These are phyloP conservation scores for Triglochin maritima DNA, from an alignment of 106 monocot genomes.

Conservation along the genomic window DNA sequence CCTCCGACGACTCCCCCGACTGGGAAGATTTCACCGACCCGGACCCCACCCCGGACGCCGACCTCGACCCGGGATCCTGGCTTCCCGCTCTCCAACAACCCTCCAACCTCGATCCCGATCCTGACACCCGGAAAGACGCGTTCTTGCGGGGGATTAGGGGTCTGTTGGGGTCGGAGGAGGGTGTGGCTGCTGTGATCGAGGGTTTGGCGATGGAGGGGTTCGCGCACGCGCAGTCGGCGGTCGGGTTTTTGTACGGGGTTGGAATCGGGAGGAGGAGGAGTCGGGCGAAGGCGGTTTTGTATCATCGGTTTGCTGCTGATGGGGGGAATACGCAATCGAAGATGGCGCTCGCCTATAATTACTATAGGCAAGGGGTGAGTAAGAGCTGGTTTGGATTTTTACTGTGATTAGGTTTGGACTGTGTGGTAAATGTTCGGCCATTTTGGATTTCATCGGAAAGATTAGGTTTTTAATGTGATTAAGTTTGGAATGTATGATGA, in stretches of 20 bases:
- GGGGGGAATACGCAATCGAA: constrained; percentile 77
- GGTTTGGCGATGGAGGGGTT: constrained; percentile 38
- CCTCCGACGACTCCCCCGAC: constrained; percentile 33
- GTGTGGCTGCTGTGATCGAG: constrained; percentile 20
- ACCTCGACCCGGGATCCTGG: constrained; percentile 72
- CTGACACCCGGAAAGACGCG: constrained; percentile 9
- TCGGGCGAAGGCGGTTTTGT: constrained; percentile 47
- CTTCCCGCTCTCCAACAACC: constrained; percentile 43
- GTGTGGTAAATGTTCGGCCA: too few relatives aligned
- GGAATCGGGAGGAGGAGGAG: constrained; percentile 34
- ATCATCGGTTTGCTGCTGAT: constrained; percentile 62
- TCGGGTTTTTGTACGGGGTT: constrained; percentile 49
- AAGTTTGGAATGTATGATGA: too few relatives aligned
- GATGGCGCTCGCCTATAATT: constrained; percentile 85
- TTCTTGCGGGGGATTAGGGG: constrained; percentile 44
- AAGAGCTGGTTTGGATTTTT: too few relatives aligned
- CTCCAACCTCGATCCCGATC: constrained; percentile 12
- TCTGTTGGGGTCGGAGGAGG: constrained; percentile 32
- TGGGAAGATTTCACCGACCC: constrained; percentile 78
- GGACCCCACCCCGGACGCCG: constrained; percentile 24
- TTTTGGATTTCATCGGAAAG: too few relatives aligned
- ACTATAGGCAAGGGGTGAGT: constrained; percentile 74
- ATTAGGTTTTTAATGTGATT: too few relatives aligned
- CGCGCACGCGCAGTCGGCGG: constrained; percentile 68
- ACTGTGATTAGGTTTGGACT: too few relatives aligned